These are phyloP conservation scores for Bonia amplexicaulis DNA, from an alignment of 176 grass and related monocot species.

Conservation along the genomic window DNA sequence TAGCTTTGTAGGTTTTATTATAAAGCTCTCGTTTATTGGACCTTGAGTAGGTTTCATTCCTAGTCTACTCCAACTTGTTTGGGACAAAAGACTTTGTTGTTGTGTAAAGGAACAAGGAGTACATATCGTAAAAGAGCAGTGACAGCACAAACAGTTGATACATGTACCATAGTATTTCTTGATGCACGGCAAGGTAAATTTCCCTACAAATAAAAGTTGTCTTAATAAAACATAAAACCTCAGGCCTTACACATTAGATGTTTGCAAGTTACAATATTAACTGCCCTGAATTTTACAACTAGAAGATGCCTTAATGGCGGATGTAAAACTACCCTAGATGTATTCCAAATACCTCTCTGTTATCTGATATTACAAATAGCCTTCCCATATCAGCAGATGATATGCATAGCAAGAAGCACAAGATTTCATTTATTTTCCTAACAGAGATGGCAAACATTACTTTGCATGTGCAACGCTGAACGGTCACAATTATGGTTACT, in stretches of 20 bases:
- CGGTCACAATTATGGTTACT: neutral
- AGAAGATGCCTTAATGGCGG: neutral
- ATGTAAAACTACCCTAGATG: conserved; percentile 1
- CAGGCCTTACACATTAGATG: neutral
- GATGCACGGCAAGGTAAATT: neutral
- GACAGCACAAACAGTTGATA: neutral
- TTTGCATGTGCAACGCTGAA: neutral
- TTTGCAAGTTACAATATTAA: neutral
- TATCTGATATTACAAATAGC: neutral
- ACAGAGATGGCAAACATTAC: neutral
- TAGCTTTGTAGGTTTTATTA: too few relatives aligned
- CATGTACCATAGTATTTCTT: neutral
- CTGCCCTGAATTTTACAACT: neutral
- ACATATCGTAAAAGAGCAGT: neutral
- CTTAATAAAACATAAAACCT: neutral
- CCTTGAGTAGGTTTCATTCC: too few relatives aligned
- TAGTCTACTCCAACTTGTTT: too few relatives aligned
- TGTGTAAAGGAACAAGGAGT: neutral
- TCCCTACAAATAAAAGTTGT: neutral
- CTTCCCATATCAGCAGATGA: neutral
- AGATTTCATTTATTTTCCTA: neutral
- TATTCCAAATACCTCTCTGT: neutral
- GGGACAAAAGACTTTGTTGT: too few relatives aligned
- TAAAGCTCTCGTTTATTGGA: too few relatives aligned
- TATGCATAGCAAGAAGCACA: neutral